These are phyloP conservation scores for Zalaria obscura DNA, from an alignment of 2,329 filamentous ascomycete species.

Conservation along the genomic window DNA sequence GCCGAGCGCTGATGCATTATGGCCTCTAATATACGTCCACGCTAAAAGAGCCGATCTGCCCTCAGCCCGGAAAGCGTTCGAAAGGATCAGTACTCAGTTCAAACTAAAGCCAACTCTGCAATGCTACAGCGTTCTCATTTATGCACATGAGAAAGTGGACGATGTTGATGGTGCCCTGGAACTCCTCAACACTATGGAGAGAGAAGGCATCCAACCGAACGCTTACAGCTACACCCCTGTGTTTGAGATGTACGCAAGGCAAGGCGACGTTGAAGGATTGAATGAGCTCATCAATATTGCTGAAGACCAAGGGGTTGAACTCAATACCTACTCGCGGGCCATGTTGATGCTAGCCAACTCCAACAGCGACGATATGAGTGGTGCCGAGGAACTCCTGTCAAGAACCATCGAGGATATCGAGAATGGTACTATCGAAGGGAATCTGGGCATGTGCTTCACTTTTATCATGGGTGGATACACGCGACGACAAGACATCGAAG, in stretches of 20 bases:
- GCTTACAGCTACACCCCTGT: slow-evolving; percentile 55
- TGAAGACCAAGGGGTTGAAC: slow-evolving; percentile 34
- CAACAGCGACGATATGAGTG: slow-evolving; percentile 30
- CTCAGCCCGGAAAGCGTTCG: slow-evolving; percentile 46
- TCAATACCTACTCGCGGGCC: slow-evolving; percentile 45
- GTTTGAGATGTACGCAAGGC: slow-evolving; percentile 55
- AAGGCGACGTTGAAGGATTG: slow-evolving; percentile 60
- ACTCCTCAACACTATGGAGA: slow-evolving; percentile 47
- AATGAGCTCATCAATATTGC: slow-evolving; percentile 51
- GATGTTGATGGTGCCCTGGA: slow-evolving; percentile 53
- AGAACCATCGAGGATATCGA: slow-evolving; percentile 31
- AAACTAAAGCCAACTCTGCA: slow-evolving; percentile 40
- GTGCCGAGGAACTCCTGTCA: slow-evolving; percentile 37
- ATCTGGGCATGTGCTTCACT: slow-evolving; percentile 61
- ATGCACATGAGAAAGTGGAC: slow-evolving; percentile 50
- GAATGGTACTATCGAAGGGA: slow-evolving; percentile 33
- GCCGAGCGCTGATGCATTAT: slow-evolving; percentile 7
- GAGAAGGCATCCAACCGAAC: slow-evolving; percentile 39
- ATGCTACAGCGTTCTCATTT: slow-evolving; percentile 66
- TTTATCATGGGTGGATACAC: slow-evolving; percentile 57
- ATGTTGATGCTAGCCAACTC: slow-evolving; percentile 50
- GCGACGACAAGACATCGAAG: slow-evolving; percentile 41
- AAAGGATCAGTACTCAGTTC: slow-evolving; percentile 44
- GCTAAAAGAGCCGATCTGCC: slow-evolving; percentile 52
- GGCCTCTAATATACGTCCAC: slow-evolving; percentile 54